Evolutionary conservation across 129 eudicot species (phyloP), one percentile per base, ranked within the genome.

Genomic region (Artemisia argyi): DNA sequence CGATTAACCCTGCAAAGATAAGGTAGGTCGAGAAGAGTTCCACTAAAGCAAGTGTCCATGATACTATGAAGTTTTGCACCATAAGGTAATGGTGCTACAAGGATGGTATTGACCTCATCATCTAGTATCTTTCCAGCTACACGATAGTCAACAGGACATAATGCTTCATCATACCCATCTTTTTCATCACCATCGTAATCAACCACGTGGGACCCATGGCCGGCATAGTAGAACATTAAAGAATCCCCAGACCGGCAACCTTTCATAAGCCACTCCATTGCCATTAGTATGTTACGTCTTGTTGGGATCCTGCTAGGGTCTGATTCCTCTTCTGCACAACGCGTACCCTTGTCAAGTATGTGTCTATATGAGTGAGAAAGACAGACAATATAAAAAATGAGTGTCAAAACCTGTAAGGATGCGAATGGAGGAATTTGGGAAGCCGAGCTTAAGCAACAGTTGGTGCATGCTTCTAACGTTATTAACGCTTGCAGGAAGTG

Each of bases 211-310:
- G 86, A 72, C 15, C 86, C 97, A 76, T 83, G 91, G 49, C 95
- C 95, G 1, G 97, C 76, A 75, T 87, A 90, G 82, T 87, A 85
- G 73, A 90, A 87, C 83, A 90, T 86, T 80, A 90, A 71, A 0
- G 97, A 90, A 71, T 90, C 97, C 53, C 97, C 97, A 11, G 83
- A n/a, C 57, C 63, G 85, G 68, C 91, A 81, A 53, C 84, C 89
- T 50, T 79, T 81, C 28, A 82, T 78, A 32, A 90, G 91, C 97
- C 89, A 83, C n/a, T 73, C 76, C 55, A 90, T 24, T 47, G 89
- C 89, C 60, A 11, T 68, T 56, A 39, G 24, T 46, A 87, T 90
- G 77, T 87, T 87, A 9, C 16, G 42, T 85, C 83, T 85, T 3
- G 89, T 90, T 67, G 97, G 97, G 60, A 65, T 70, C 73, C 71